Base-by-base conservation (phyloP, 2,329 filamentous ascomycete genomes). In the Sarocladium brachiariae region DNA sequence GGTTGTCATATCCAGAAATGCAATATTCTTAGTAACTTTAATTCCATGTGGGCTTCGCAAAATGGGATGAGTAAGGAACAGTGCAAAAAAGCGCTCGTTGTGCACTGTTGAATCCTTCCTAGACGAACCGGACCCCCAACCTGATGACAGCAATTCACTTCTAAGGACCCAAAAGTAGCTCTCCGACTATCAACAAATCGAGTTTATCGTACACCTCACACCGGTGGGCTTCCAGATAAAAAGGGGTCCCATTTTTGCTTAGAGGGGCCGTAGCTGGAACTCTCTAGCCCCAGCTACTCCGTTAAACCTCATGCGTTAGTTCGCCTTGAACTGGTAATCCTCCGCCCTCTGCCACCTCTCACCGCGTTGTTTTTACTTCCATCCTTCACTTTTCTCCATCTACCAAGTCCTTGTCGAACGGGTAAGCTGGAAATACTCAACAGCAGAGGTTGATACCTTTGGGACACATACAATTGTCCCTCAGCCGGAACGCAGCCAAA, bases 201-300 rank as follows among this genome's bases (percentile, higher is more conserved):
- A 47, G 43, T 33, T 19, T 23, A 21, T 47, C 43, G 43, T 47
- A 47, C 43, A 30, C 13, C 39, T 45, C 39, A 45, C 39, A 33
- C 25, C 43, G 43, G 43, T 47, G 43, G 43, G 27, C 43, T 18
- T 8, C 27, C n/a, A n/a, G n/a, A n/a, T 10, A 31, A 23, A 25
- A 19, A 43, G 21, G 43, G 43, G 25, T 9, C 25, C 43, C 24
- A 31, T 18, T 47, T 47, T 47, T 19, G 25, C 43, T 33, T 47
- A 25, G 43, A 25, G 25, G 43, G 43, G 7, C 27, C 39, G 21
- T 25, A 31, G 25, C 27, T 31, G 43, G 43, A 47, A 31, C 43
- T 47, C 43, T 47, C 27, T 47, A 47, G 43, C 33, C 43, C 43
- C 5, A 19, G 39, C 39, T 23, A 5, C 39, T 11, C 7, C 18